Base-by-base conservation (phyloP, 805 yeast genomes). In the Saccharomycopsis fodiens region DNA sequence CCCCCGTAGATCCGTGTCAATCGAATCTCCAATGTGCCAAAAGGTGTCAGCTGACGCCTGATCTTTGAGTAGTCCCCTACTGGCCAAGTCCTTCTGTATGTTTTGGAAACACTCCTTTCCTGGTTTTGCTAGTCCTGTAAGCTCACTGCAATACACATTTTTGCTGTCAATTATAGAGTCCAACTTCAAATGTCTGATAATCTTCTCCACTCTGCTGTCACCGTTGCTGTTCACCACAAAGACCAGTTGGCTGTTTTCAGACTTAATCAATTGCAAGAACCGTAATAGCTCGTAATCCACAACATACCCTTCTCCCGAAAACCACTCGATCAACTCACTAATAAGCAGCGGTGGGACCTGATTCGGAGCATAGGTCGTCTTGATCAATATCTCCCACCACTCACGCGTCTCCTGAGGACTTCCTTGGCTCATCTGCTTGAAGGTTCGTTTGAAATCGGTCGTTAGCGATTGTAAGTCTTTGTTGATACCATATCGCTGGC, bases 11-110 rank as follows among this genome's bases (percentile, higher is more conserved):
- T 82, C 91, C 42, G 76, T 74, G 5, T 60, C 61, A 31, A 67
- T 58, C 52, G 73, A 77, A 56, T 82, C 89, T 0, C 91, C 91
- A 40, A 81, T 62, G 57, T 82, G 91, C 85, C 84, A 81, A 41
- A 59, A 10, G 56, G 48, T 42, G 62, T 46, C 12, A 56, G 53
- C 45, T 2, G 35, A n/a, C 20, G 43, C 50, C 2, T 39, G 23
- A 1, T 51, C n/a, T 3, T 57, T 37, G 10, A 55, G 47, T 3
- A 59, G 57, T 35, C 55, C 43, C 8, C 54, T 58, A 2, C 48
- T 51, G 3, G 52, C 45, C 30, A 62, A 46, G 42, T 59, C 67
- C 1, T 58, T 46, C 3, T 65, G 40, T 2, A 72, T 68, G 12
- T 53, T 43, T 17, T 71, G 65, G 54, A 73, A 82, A 52, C 82